phyloP scores from a whole-genome alignment of 805 yeast species.

The Myxozyma udenii region DNA sequence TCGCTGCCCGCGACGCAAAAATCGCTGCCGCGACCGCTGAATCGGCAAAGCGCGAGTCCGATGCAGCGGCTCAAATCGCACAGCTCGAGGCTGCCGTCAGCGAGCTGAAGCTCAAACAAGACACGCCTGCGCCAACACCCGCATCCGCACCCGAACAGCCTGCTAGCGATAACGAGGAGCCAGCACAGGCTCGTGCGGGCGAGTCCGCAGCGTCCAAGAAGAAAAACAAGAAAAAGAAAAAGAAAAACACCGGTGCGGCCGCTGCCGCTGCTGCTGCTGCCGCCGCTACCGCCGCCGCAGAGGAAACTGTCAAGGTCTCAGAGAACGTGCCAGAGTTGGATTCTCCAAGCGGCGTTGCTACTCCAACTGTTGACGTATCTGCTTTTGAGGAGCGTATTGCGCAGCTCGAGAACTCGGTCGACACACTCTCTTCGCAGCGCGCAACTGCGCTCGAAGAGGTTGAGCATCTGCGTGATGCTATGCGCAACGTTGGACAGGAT shows the following conservation, averaged over 20 bases:
- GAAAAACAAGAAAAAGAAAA: constrained; percentile 37
- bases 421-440: constrained; percentile 10
- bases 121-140: background rate
- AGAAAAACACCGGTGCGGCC: constrained; percentile 29
- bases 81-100: background rate
- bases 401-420: constrained; percentile 10
- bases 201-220: constrained; percentile 10
- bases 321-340: constrained; percentile 9
- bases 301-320: constrained; percentile 7
- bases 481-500: constrained; percentile 73
- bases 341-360: background rate
- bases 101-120: background rate
- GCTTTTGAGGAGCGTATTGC: constrained; percentile 1
- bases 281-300: constrained; percentile 9
- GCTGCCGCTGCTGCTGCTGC: constrained; percentile 1
- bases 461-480: constrained; percentile 69
- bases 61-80: background rate
- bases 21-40: background rate
- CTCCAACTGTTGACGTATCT: constrained; percentile 1
- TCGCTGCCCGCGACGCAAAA: background rate
- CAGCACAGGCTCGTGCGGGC: background rate
- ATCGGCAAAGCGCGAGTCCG: background rate
- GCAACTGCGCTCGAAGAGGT: constrained; percentile 51
- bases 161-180: background rate
- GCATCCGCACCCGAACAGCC: background rate